phyloP scores from a whole-genome alignment of 768 basidiomycete species.

The Hypholoma sublateritium region DNA sequence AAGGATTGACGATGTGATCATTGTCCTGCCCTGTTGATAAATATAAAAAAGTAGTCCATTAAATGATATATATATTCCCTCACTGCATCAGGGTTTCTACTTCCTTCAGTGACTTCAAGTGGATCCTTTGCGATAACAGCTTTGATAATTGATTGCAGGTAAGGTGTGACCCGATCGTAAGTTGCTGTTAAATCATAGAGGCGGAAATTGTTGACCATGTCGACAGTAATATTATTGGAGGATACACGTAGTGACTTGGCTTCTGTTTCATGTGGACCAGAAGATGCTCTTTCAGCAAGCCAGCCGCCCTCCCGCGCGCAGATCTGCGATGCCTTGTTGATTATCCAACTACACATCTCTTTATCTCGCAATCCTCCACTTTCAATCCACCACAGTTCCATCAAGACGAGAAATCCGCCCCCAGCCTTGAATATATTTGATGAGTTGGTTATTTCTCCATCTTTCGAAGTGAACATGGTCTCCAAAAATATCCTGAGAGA shows the following conservation, averaged over 20 bases:
- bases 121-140: neutral
- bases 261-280: constrained; percentile 2
- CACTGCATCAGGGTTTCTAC: constrained; percentile 1
- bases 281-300: constrained; percentile 4
- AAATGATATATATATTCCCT: neutral
- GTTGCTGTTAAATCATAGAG: neutral
- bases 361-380: neutral
- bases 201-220: constrained; percentile 11
- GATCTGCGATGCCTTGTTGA: constrained; percentile 2
- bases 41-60: no score
- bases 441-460: neutral
- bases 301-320: constrained; percentile 6
- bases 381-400: constrained; percentile 6
- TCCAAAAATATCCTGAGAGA: constrained; percentile 4
- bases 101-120: neutral
- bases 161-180: constrained; percentile 11
- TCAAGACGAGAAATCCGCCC: neutral
- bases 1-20: constrained; percentile 15
- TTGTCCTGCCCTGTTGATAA: constrained; percentile 15
- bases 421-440: constrained; percentile 5
- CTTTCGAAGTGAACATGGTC: constrained; percentile 4
- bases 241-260: constrained; percentile 7
- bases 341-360: constrained; percentile 3
- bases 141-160: constrained; percentile 12
- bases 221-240: constrained; percentile 5